Conservation (phyloP, 345 rosid species). For the Populus alba region DNA sequence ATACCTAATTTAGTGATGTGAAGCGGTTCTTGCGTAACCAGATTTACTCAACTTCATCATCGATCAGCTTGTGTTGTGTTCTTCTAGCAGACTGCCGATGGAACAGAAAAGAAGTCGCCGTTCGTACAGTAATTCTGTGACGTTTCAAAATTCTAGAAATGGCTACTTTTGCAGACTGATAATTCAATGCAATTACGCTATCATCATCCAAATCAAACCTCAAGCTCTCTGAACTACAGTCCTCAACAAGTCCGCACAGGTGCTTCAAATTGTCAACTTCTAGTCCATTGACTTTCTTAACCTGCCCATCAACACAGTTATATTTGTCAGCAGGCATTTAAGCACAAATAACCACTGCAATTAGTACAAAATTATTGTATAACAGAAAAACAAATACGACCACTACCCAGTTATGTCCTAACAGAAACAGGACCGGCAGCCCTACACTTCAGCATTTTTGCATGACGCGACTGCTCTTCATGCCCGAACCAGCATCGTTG, state of each 20-base stretch:
- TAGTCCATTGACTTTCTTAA: constrained; percentile 66
- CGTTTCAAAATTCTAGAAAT: constrained; percentile 64
- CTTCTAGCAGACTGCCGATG: neutral
- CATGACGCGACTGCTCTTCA: neutral
- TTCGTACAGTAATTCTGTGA: constrained; percentile 41
- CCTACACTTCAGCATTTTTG: neutral
- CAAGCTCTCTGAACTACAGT: constrained; percentile 47
- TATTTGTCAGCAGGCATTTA: constrained; percentile 6
- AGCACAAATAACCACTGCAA: neutral
- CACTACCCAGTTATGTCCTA: neutral
- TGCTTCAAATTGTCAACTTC: constrained; percentile 75
- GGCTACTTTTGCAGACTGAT: constrained; percentile 54
- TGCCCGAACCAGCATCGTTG: neutral
- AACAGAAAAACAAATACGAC: neutral
- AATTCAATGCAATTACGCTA: constrained; percentile 62
- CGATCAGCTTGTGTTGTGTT: neutral
- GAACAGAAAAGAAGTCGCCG: neutral
- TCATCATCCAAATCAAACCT: constrained; percentile 84
- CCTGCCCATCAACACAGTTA: constrained; percentile 46
- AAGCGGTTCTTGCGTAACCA: neutral
- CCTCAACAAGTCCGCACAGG: constrained; percentile 60
- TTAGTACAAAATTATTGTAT: neutral
- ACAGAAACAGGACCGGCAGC: neutral
- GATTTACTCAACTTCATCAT: neutral
- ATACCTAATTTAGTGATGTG: neutral